These are phyloP conservation scores for Periconia macrospinosa DNA, from an alignment of 2,329 filamentous ascomycete genomes.

Conservation along the genomic window DNA sequence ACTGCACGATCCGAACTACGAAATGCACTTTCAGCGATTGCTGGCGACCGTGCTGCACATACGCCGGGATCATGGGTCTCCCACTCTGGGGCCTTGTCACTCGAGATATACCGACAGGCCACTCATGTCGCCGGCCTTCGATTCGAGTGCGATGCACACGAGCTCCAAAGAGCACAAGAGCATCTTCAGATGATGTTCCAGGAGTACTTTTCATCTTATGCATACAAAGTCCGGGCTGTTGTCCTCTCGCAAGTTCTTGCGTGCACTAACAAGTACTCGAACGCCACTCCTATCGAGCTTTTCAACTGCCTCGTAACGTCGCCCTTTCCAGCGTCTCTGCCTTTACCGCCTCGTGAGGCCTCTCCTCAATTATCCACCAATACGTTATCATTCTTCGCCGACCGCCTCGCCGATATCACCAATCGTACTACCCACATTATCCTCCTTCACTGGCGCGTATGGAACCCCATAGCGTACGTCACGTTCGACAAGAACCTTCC, in stretches of 20 bases:
- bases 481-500: slow-evolving; percentile 24
- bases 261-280: slow-evolving; percentile 33
- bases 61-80: slow-evolving; percentile 41
- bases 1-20: slow-evolving; percentile 28
- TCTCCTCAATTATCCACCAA: slow-evolving; percentile 26
- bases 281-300: slow-evolving; percentile 46
- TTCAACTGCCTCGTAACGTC: slow-evolving; percentile 45
- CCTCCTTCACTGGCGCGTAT: slow-evolving; percentile 87
- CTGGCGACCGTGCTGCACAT: slow-evolving; percentile 32
- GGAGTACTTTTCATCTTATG: slow-evolving; percentile 34
- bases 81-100: slow-evolving; percentile 47
- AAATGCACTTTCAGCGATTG: slow-evolving; percentile 43
- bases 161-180: slow-evolving; percentile 40
- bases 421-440: slow-evolving; percentile 80
- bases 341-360: slow-evolving; percentile 7
- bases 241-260: slow-evolving; percentile 31
- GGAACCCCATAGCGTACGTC: slow-evolving; percentile 73
- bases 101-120: slow-evolving; percentile 50
- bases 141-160: slow-evolving; percentile 26
- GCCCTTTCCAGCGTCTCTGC: slow-evolving; percentile 8
- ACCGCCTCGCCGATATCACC: slow-evolving; percentile 65
- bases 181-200: slow-evolving; percentile 38
- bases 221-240: slow-evolving; percentile 27
- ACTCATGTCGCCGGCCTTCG: slow-evolving; percentile 36
- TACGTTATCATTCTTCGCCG: slow-evolving; percentile 25